These are phyloP conservation scores for Kingdonia uniflora DNA, from an alignment of 164 flowering plant genomes.

Conservation along the genomic window DNA sequence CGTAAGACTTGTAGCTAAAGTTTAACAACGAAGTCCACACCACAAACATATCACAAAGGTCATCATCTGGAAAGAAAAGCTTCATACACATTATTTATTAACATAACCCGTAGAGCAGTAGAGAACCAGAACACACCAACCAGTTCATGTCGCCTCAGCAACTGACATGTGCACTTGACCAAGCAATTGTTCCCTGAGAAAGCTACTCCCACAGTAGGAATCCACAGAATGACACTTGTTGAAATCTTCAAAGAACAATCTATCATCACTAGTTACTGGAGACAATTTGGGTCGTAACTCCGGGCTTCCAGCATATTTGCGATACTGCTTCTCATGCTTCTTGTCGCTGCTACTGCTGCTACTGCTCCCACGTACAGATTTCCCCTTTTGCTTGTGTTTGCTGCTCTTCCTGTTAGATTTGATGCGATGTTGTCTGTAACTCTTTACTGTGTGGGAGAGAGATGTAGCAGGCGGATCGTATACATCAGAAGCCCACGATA, in stretches of 20 bases:
- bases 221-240: slow-evolving; percentile 21
- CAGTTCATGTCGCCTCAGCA: slow-evolving; percentile 37
- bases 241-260: background rate
- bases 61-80: no score
- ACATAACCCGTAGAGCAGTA: background rate
- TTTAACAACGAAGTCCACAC: no score
- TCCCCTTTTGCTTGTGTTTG: slow-evolving; percentile 55
- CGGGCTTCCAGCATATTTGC: slow-evolving; percentile 18
- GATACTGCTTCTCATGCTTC: slow-evolving; percentile 27
- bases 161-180: slow-evolving; percentile 32
- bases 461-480: slow-evolving; percentile 64
- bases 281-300: slow-evolving; percentile 8
- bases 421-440: slow-evolving; percentile 23
- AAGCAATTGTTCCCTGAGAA: slow-evolving; percentile 28
- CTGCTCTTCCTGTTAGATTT: slow-evolving; percentile 37
- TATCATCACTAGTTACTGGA: slow-evolving; percentile 1
- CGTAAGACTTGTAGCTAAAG: no score
- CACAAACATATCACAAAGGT: no score
- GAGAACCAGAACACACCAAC: no score
- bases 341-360: slow-evolving; percentile 40
- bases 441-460: slow-evolving; percentile 35
- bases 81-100: no score
- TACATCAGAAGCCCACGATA: slow-evolving; percentile 84
- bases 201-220: slow-evolving; percentile 42
- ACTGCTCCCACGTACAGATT: slow-evolving; percentile 27